Evolutionary conservation across 2,329 filamentous ascomycete genomes (phyloP).

Genomic region (Fusarium xylarioides): DNA sequence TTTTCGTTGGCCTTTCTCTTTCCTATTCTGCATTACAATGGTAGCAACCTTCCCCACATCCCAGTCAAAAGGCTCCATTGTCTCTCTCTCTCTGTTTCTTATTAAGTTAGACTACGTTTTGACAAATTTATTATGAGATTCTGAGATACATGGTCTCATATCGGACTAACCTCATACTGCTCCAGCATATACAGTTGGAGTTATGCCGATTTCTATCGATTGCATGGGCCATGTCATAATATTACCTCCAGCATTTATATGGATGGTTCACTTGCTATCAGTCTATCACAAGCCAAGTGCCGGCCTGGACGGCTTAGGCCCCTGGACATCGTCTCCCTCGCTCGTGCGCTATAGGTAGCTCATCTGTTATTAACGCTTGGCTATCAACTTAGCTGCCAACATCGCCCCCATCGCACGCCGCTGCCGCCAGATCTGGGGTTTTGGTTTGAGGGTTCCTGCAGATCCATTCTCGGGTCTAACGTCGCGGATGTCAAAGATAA

Average conservation of each 20-base stretch:
- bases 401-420: conserved; percentile 12
- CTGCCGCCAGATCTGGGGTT: conserved; percentile 39
- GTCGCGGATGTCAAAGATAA: conserved; percentile 1
- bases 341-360: conserved; percentile 9
- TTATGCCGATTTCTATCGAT: not conserved
- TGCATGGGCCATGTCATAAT: not conserved
- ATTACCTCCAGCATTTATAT: not conserved
- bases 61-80: not conserved
- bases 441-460: conserved; percentile 40
- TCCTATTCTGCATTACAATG: not conserved
- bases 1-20: conserved; percentile 1
- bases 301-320: conserved; percentile 14
- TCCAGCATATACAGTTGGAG: not conserved
- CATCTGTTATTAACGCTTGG: conserved; percentile 6
- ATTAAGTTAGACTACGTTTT: not conserved
- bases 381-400: conserved; percentile 17
- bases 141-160: not conserved
- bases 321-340: conserved; percentile 4
- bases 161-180: not conserved
- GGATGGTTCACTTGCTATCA: conserved; percentile 2
- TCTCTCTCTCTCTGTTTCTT: not conserved
- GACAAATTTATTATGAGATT: not conserved
- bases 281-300: conserved; percentile 28
- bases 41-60: not conserved
- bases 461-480: conserved; percentile 35